phyloP scores from a whole-genome alignment of 345 rosid species.

The Salix viminalis region DNA sequence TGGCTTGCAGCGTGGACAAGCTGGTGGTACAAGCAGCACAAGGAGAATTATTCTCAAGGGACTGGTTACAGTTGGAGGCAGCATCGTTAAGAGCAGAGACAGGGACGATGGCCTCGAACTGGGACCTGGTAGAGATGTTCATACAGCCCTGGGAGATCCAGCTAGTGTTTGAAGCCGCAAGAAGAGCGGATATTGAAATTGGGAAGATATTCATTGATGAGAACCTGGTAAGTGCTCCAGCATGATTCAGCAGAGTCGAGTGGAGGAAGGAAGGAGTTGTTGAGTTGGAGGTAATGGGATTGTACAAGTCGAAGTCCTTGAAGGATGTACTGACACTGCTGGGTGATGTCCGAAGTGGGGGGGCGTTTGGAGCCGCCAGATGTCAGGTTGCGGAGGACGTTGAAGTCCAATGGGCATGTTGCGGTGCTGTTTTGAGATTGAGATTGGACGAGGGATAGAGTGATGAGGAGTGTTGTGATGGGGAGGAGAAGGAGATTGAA shows the following conservation, averaged over 20 bases:
- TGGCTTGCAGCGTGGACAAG: conserved; percentile 45
- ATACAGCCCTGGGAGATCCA: conserved; percentile 80
- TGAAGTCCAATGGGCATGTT: not conserved
- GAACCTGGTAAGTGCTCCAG: conserved; percentile 51
- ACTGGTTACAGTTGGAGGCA: conserved; percentile 52
- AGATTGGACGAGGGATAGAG: not conserved
- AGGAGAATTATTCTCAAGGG: conserved; percentile 59
- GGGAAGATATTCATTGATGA: conserved; percentile 33
- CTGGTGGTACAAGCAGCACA: conserved; percentile 66
- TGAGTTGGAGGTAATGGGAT: conserved; percentile 56
- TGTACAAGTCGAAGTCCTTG: conserved; percentile 74
- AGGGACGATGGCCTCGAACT: conserved; percentile 46
- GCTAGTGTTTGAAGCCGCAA: conserved; percentile 61
- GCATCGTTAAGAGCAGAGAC: conserved; percentile 25
- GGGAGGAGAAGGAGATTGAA: not conserved
- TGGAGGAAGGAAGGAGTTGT: conserved; percentile 56
- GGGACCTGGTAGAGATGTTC: conserved; percentile 60
- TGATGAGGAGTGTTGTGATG: not conserved
- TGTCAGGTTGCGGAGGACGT: conserved; percentile 31
- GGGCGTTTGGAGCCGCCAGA: conserved; percentile 5
- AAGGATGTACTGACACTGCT: conserved; percentile 51
- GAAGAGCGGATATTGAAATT: conserved; percentile 47
- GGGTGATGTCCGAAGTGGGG: conserved; percentile 8
- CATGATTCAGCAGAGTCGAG: conserved; percentile 55
- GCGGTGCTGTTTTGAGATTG: not conserved